Base-by-base conservation (phyloP, 2,329 filamentous ascomycete genomes). In the Raffaelea arxii region DNA sequence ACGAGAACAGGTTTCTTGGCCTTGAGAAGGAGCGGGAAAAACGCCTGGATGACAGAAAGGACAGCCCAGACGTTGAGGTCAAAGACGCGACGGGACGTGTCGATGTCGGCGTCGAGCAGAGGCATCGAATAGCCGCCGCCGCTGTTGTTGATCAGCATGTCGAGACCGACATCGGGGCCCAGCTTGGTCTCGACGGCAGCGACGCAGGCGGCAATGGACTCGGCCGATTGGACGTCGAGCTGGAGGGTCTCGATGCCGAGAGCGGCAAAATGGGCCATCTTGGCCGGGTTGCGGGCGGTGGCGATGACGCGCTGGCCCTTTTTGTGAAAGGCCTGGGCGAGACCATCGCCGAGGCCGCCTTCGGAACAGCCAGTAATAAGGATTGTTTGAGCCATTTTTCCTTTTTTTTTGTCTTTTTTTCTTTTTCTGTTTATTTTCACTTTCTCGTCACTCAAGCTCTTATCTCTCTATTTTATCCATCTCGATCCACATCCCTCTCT, bases 131-230 rank as follows among this genome's bases (percentile, higher is more conserved):
- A 58, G 35, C 58, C 59, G 36, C 55, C 51, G 14, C 62, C 68
- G 2, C 69, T 65, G 53, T 70, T 69, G 53, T 71, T 70, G 50
- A 71, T 57, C 16, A 72, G 59, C 32, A 70, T 60, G 49, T 71
- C 65, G 12, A 72, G 54, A n/a, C n/a, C n/a, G n/a, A n/a, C n/a
- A 4, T 14, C 16, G 32, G 14, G 14, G 12, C 32, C 32, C 32
- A 59, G 64, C 0, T 65, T 65, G 9, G 50, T 46, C 3, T 56
- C 47, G 35, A 72, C 59, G 16, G 55, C 48, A 4, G 55, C 55
- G 18, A 64, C 61, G 22, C 63, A 53, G 6, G 47, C 35, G 0
- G 49, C 48, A 42, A 72, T 64, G 3, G 61, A 66, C 1, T 56
- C 49, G 3, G 55, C 25, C 16, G 58, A 59, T 3, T 60, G 65